phyloP scores from a whole-genome alignment of 257 asterid genomes.

The Przewalskia tangutica region DNA sequence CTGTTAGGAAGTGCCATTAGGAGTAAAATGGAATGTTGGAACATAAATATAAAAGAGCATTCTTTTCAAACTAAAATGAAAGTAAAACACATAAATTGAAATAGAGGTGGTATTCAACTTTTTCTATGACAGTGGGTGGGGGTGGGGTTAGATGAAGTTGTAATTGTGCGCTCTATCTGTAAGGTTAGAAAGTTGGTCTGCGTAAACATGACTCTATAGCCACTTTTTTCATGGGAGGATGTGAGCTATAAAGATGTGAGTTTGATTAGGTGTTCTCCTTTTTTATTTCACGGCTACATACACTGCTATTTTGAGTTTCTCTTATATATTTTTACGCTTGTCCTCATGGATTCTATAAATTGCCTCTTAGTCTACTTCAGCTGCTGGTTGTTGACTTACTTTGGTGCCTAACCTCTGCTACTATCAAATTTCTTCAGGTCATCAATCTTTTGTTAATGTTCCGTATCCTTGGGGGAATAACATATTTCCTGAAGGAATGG shows the following conservation, averaged over 20 bases:
- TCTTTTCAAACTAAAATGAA: neutral
- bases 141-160: neutral
- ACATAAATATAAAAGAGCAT: neutral
- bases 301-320: neutral
- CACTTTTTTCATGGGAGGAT: neutral
- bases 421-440: conserved; percentile 31
- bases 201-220: neutral
- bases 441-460: conserved; percentile 22
- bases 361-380: neutral
- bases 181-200: neutral
- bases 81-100: neutral
- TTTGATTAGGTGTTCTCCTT: neutral
- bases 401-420: neutral
- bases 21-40: neutral
- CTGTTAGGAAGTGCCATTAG: neutral
- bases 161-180: neutral
- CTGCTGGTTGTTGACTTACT: neutral
- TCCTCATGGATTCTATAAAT: neutral
- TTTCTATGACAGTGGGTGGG: neutral
- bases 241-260: neutral
- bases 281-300: neutral
- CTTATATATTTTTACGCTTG: neutral
- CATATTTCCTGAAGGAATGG: conserved; percentile 11
- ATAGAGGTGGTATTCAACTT: neutral
- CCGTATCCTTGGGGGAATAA: neutral